A percentile compares a stretch with the other conserved stretches of the same genome.
These are phyloP conservation scores for Tricholoma flavovirens DNA, from an alignment of 768 basidiomycete genomes.

Conservation along the genomic window DNA sequence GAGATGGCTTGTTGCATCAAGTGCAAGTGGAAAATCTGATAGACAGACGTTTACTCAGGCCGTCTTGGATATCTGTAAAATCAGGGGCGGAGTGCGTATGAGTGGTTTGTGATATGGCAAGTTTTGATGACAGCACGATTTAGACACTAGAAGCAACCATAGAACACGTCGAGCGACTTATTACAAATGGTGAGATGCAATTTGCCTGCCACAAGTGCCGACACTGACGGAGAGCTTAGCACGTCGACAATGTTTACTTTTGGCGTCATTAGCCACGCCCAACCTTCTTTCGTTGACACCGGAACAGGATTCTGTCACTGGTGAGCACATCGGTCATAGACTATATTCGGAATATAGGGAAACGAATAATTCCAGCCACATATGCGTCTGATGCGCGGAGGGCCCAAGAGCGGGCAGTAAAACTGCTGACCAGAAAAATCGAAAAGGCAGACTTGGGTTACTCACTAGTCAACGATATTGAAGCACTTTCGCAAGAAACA, in stretches of 20 bases:
- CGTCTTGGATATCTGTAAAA: constrained; percentile 6
- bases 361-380: background rate
- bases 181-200: background rate
- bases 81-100: background rate
- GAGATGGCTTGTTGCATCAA: constrained; percentile 9
- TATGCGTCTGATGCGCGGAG: background rate
- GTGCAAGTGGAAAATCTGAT: background rate
- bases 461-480: constrained; percentile 15
- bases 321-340: constrained; percentile 1
- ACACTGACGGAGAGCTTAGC: background rate
- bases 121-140: background rate
- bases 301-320: constrained; percentile 7
- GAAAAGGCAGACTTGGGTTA: constrained; percentile 16
- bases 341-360: background rate
- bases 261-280: constrained; percentile 1
- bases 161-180: too few species aligned
- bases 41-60: constrained; percentile 3
- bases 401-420: constrained; percentile 7
- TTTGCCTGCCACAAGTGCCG: background rate
- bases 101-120: too few species aligned
- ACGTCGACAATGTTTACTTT: constrained; percentile 3
- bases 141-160: background rate
- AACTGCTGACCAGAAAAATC: constrained; percentile 15
- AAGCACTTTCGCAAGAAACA: constrained; percentile 12
- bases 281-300: background rate